phyloP scores from a whole-genome alignment of 2,329 filamentous ascomycete species.

The Xylaria sp. region DNA sequence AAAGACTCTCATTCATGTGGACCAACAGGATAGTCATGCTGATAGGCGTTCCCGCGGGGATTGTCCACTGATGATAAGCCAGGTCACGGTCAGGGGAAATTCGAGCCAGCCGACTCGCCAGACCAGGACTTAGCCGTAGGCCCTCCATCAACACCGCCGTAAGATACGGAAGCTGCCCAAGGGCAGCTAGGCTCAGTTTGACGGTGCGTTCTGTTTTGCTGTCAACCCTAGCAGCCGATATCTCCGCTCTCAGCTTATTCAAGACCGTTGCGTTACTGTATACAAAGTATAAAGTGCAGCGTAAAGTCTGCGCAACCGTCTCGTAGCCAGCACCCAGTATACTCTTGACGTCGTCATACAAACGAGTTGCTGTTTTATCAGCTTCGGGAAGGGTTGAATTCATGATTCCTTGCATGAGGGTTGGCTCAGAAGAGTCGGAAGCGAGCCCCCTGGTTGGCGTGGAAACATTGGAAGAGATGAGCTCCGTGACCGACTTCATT shows the following conservation, averaged over 20 bases:
- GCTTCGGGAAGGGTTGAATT: neutral
- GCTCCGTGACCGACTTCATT: no score
- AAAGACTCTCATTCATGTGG: conserved; percentile 28
- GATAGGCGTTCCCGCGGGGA: conserved; percentile 33
- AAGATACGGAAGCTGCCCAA: conserved; percentile 41
- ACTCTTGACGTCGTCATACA: conserved; percentile 1
- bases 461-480: no score
- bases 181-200: conserved; percentile 1
- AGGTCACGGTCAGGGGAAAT: conserved; percentile 40
- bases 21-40: conserved; percentile 33
- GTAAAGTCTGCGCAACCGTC: conserved; percentile 1
- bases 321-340: conserved; percentile 8
- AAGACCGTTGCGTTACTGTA: conserved; percentile 4
- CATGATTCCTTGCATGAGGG: neutral
- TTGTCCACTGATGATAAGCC: conserved; percentile 26
- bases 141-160: conserved; percentile 49
- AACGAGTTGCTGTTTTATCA: conserved; percentile 1
- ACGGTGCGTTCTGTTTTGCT: no score
- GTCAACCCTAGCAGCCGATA: no score
- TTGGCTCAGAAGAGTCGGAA: no score
- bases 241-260: conserved; percentile 9
- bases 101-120: conserved; percentile 46
- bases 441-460: no score
- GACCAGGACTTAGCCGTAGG: conserved; percentile 46
- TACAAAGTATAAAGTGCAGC: neutral